Evolutionary conservation across 768 basidiomycete species (phyloP), one percentile per base, ranked within the genome.

Genomic region (Pulveroboletus frians): DNA sequence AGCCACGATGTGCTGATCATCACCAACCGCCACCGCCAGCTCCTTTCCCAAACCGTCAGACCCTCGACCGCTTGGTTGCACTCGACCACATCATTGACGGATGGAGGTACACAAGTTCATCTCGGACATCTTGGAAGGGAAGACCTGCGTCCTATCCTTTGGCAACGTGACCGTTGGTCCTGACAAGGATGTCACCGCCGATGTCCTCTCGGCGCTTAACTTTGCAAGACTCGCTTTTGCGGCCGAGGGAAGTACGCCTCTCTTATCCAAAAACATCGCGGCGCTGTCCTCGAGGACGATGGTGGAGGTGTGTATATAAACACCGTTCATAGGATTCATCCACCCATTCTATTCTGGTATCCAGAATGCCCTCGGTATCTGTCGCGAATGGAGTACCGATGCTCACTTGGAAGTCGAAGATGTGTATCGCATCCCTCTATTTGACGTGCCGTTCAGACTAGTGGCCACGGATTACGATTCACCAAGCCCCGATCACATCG

Each of bases 141-240:
- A 69, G 43, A 65, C 63, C 2, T 53, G 66, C 23, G 64, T 76
- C 41, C 57, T 76, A 26, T 73, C 74, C 9, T 72, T 75, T 49
- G 64, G 61, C 11, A 73, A 76, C 11, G 66, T 72, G 11, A 72
- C 74, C 39, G 71, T 78, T 34, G 67, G 70, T 14, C 46, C 46
- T 20, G 51, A 55, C 47, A 46, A 49, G 37, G 63, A 43, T 27
- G 39, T 43, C 14, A 72, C 79, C 13, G 69, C 79, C 2, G 77
- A 78, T 50, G 78, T 79, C 11, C 69, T 85, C 20, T 81, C 79
- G 5, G 77, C 77, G 2, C 62, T 85, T 39, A 84, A 85, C 56
- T 83, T 79, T 43, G 75, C 74, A 4, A 71, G 81, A 41, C 54
- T 78, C 10, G 68, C 75, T 18, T 73, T 83, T 20, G 37, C 43